Evolutionary conservation across 2,329 filamentous ascomycete genomes (phyloP).

Genomic region (Sporothrix pallida): DNA sequence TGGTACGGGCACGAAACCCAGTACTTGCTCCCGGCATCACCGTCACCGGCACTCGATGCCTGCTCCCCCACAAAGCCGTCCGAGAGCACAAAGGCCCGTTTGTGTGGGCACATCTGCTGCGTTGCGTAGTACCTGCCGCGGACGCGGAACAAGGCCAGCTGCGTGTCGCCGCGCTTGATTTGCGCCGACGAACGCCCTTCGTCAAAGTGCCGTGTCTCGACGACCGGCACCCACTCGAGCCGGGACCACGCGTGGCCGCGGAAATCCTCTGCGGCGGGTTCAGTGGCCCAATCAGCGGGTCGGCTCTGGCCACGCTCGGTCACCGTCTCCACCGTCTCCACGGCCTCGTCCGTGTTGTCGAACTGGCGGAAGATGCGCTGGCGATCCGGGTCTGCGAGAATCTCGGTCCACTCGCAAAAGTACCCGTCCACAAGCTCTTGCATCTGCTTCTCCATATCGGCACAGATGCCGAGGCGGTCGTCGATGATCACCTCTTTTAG

Average conservation of each 20-base stretch:
- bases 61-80: constrained; percentile 80
- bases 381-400: constrained; percentile 71
- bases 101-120: constrained; percentile 95
- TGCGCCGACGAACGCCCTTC: constrained; percentile 73
- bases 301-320: constrained; percentile 74
- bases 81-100: constrained; percentile 85
- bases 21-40: constrained; percentile 53
- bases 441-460: constrained; percentile 87
- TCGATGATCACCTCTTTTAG: constrained; percentile 81
- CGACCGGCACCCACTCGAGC: constrained; percentile 79
- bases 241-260: constrained; percentile 63
- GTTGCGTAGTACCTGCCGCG: constrained; percentile 80
- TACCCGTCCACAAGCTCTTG: constrained; percentile 79
- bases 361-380: constrained; percentile 74
- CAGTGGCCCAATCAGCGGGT: constrained; percentile 78
- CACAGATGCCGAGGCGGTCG: constrained; percentile 84
- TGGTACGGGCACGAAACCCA: constrained; percentile 91
- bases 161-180: constrained; percentile 85
- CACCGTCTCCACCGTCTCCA: constrained; percentile 72
- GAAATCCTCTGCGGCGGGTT: constrained; percentile 73
- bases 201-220: constrained; percentile 72
- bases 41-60: constrained; percentile 43
- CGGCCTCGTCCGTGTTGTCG: constrained; percentile 76
- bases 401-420: constrained; percentile 93
- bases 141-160: constrained; percentile 85